These are phyloP conservation scores for Plantago coronopus DNA, from an alignment of 305 asterid species.

Conservation along the genomic window DNA sequence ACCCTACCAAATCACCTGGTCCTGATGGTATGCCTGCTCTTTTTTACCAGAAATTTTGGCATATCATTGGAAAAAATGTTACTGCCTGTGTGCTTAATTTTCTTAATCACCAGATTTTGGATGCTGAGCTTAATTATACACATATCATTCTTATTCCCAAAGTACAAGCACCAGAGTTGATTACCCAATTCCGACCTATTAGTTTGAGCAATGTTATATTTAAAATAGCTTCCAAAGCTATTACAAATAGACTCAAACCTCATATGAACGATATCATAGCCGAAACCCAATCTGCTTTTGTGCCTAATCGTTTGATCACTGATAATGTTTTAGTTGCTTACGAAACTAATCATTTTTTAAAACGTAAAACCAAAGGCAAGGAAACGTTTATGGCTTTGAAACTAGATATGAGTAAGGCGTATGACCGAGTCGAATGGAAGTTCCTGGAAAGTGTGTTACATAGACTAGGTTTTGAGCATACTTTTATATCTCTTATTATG, in stretches of 20 bases:
- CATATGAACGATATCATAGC: no score
- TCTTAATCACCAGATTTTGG: background rate
- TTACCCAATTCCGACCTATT: background rate
- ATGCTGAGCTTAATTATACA: background rate
- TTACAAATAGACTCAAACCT: no score
- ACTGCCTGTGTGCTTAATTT: background rate
- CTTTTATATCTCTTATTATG: no score
- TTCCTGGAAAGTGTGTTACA: no score
- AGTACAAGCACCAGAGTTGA: background rate
- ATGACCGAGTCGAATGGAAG: background rate
- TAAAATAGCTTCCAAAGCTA: no score
- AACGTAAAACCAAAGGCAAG: background rate
- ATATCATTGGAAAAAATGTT: background rate
- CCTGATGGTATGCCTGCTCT: background rate
- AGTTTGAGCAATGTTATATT: no score
- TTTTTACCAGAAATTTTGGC: background rate
- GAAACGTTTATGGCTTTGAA: background rate
- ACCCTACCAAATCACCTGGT: background rate
- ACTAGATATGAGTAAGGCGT: conserved; percentile 1
- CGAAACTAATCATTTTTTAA: background rate
- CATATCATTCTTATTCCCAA: background rate
- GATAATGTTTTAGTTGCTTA: background rate
- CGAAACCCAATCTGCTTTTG: conserved; percentile 2
- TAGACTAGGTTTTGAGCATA: no score
- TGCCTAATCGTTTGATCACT: background rate